Evolutionary conservation across 805 yeast species (phyloP).

Genomic region (Candida hispaniensis): DNA sequence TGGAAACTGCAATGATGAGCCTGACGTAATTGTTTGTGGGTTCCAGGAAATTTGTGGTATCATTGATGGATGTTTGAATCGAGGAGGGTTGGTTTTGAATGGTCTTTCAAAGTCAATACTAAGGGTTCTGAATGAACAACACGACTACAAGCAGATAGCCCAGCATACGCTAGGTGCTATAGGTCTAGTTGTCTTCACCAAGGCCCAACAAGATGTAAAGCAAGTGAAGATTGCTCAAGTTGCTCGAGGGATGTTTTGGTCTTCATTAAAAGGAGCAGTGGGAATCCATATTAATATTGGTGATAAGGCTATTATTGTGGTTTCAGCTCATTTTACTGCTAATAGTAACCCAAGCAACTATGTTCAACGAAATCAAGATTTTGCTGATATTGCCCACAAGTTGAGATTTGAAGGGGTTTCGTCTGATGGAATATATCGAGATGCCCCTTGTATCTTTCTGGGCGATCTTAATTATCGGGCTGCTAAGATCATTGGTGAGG

Average conservation of each 20-base stretch:
- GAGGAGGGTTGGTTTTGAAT: conserved; percentile 19
- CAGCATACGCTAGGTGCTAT: conserved; percentile 12
- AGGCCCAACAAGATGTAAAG: conserved; percentile 33
- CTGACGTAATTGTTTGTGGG: conserved; percentile 28
- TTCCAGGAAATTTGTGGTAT: conserved; percentile 32
- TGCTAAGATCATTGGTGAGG: conserved; percentile 18
- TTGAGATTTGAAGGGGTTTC: conserved; percentile 35
- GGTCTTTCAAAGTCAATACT: conserved; percentile 26
- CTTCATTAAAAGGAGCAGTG: conserved; percentile 68
- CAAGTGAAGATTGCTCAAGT: conserved; percentile 32
- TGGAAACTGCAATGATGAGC: conserved; percentile 6
- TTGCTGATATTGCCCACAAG: conserved; percentile 39
- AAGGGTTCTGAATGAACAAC: conserved; percentile 22
- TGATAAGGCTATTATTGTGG: conserved; percentile 38
- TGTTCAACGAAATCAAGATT: conserved; percentile 43
- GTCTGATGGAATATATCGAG: conserved; percentile 28
- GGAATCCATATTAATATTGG: conserved; percentile 42
- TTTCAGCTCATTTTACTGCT: conserved; percentile 65
- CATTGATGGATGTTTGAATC: conserved; percentile 26
- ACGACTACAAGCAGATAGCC: not conserved
- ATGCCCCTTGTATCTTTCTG: conserved; percentile 56
- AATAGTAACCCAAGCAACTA: conserved; percentile 50
- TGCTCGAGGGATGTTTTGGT: conserved; percentile 41
- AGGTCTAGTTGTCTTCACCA: conserved; percentile 23
- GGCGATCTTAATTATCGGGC: conserved; percentile 85